Conservation (phyloP, 2,329 filamentous ascomycete genomes). For the Fonsecaea nubica region DNA sequence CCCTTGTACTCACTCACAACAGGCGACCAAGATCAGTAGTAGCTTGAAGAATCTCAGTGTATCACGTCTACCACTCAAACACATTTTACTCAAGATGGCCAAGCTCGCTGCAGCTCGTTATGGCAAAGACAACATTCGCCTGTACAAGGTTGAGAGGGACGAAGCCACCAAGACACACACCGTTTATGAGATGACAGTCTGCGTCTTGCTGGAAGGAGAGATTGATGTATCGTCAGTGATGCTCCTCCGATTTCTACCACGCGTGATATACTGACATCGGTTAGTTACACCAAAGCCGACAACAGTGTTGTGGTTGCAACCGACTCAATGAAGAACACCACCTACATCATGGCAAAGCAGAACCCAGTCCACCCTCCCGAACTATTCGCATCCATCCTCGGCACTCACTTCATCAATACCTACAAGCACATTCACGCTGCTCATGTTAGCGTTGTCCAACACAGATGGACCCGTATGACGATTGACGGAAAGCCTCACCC, state of each 20-base stretch:
- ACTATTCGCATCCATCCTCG: constrained; percentile 84
- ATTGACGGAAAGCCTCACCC: constrained; percentile 90
- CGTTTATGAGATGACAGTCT: constrained; percentile 93
- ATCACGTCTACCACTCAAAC: neutral
- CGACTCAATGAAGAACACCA: constrained; percentile 97
- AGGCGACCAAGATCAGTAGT: neutral
- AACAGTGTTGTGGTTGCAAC: constrained; percentile 96
- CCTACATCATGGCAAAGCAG: constrained; percentile 94
- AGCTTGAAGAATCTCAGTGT: neutral
- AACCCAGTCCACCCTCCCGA: constrained; percentile 91
- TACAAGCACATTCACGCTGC: constrained; percentile 89
- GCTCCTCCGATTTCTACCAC: neutral
- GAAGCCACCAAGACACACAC: constrained; percentile 77
- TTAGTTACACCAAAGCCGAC: constrained; percentile 87
- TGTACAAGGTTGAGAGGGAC: constrained; percentile 92
- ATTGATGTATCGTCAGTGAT: constrained; percentile 77
- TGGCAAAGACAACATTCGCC: constrained; percentile 91
- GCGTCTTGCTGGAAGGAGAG: constrained; percentile 88
- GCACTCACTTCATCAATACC: constrained; percentile 83
- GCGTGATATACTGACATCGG: constrained; percentile 11
- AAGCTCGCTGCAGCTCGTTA: constrained; percentile 55
- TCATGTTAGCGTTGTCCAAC: constrained; percentile 79
- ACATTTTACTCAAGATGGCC: constrained; percentile 41
- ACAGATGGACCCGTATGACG: constrained; percentile 89
- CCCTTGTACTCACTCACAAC: constrained; percentile 6